Evolutionary conservation across 1,139 yeast genomes (phyloP), one percentile per base, ranked within the genome.

Genomic region (Yamadazyma aaseri): DNA sequence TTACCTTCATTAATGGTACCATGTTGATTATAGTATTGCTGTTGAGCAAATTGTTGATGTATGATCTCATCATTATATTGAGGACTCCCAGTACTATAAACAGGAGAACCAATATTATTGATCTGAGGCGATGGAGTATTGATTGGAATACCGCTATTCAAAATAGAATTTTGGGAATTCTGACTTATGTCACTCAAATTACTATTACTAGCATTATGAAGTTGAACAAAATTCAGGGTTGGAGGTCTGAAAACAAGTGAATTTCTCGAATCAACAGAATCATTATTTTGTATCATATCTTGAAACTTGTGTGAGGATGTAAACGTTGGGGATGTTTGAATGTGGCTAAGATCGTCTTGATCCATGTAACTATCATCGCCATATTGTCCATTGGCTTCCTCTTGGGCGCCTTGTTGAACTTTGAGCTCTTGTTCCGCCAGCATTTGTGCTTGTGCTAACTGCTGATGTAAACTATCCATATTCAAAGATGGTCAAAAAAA

Each of bases 161-260:
- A 17, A 12, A 35, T n/a, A 28, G 33, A 31, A 22, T 35, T 33
- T 17, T 32, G 33, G 6, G 47, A 44, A 12, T 39, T 33, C 22
- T 44, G 45, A 29, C 42, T 38, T 23, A 42, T 44, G 4, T 44
- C 47, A 32, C 49, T 45, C 32, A 71, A 51, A 41, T 71, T 68
- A 12, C 73, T 64, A 38, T 57, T 65, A 43, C 71, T 63, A 39
- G 49, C 53, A 46, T 70, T 71, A 41, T 58, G 62, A 42, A 71
- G 53, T 40, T 65, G 70, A n/a, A 74, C 69, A 45, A 71, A 69
- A 14, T 32, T 33, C 20, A 36, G 29, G n/a, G 60, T 51, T 0
- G 76, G 75, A 2, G 74, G 76, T 34, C 58, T 61, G 47, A 67
- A 70, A 34, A 51, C 52, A 39, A 64, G 46, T 15, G 68, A 60